Conservation (phyloP, 164 flowering plant species). For the Dillenia turbinata region DNA sequence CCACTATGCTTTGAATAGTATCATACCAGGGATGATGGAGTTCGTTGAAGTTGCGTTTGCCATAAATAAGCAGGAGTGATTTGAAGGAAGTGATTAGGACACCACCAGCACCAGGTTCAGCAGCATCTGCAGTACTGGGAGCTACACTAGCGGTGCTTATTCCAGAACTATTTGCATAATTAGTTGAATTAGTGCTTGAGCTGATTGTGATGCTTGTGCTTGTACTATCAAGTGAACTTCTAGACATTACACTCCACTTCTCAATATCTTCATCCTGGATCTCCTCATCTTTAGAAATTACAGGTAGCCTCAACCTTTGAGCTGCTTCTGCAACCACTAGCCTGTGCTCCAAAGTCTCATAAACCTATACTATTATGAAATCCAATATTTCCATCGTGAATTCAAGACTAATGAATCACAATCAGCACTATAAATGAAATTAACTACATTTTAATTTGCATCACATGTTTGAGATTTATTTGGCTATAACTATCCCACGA, state of each 20-base stretch:
- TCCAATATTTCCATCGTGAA: no score
- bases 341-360: slow-evolving; percentile 78
- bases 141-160: slow-evolving; percentile 33
- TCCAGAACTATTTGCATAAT: slow-evolving; percentile 41
- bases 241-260: slow-evolving; percentile 72
- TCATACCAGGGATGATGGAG: slow-evolving; percentile 58
- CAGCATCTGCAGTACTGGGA: slow-evolving; percentile 27
- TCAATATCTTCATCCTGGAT: slow-evolving; percentile 94
- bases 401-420: neutral
- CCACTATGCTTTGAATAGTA: neutral
- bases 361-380: slow-evolving; percentile 43
- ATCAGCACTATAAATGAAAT: no score
- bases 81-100: slow-evolving; percentile 89
- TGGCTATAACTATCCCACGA: no score
- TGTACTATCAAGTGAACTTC: slow-evolving; percentile 88
- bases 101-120: slow-evolving; percentile 88
- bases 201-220: slow-evolving; percentile 62
- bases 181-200: slow-evolving; percentile 64
- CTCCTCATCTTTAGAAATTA: slow-evolving; percentile 92
- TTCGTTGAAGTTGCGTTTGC: slow-evolving; percentile 70
- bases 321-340: slow-evolving; percentile 89
- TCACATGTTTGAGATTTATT: no score
- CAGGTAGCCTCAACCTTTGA: slow-evolving; percentile 89
- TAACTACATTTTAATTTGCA: no score
- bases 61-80: slow-evolving; percentile 78